Conservation (phyloP, 371 early-diverging fungal genomes). For the Fennellomyces sp. region DNA sequence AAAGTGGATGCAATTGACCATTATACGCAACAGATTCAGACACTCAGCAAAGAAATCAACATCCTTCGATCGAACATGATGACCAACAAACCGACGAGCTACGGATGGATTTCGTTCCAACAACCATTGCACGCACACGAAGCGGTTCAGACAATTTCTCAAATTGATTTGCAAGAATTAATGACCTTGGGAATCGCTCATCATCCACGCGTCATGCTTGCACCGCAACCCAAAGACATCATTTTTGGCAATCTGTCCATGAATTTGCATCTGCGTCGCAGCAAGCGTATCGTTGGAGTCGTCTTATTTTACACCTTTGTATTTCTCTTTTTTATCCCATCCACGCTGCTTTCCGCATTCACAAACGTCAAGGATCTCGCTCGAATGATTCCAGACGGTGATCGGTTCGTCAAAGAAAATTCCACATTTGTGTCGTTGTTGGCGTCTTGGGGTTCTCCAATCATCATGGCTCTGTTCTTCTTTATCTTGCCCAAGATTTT, state of each 20-base stretch:
- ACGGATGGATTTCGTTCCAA: constrained; percentile 77
- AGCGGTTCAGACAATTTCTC: constrained; percentile 44
- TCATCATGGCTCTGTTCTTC: constrained; percentile 72
- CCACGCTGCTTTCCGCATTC: constrained; percentile 63
- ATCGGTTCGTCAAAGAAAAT: constrained; percentile 52
- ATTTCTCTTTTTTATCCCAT: constrained; percentile 72
- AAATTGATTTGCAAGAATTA: constrained; percentile 12
- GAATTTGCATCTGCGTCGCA: constrained; percentile 54
- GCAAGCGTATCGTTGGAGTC: constrained; percentile 60
- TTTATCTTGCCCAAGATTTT: constrained; percentile 71
- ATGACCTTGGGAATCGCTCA: neutral
- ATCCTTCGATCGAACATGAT: constrained; percentile 48
- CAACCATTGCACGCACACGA: constrained; percentile 66
- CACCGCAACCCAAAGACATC: constrained; percentile 80
- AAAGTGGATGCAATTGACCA: constrained; percentile 81
- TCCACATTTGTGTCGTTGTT: constrained; percentile 58
- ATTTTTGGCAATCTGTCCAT: constrained; percentile 80
- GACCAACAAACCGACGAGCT: constrained; percentile 62
- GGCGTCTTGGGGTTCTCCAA: constrained; percentile 72
- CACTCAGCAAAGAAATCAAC: constrained; percentile 66
- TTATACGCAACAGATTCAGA: constrained; percentile 66
- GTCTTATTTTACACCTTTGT: constrained; percentile 61
- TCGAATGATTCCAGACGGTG: constrained; percentile 51
- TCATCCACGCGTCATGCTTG: constrained; percentile 40
- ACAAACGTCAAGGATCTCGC: constrained; percentile 60